Conservation (phyloP, 208 protist species). For the Acanthamoeba triangularis region DNA sequence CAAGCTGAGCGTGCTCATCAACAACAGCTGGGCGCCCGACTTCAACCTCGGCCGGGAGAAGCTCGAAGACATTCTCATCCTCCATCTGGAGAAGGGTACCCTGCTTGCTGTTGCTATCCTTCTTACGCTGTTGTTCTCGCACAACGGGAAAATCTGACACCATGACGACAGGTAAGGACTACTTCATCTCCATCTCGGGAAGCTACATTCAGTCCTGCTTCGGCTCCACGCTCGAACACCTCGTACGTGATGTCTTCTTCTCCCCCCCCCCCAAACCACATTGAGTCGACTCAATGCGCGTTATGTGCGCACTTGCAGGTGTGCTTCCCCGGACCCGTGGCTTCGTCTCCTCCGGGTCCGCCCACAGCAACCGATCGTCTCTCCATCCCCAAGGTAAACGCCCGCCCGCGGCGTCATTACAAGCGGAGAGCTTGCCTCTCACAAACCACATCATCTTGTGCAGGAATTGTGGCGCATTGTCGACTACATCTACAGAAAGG, state of each 20-base stretch:
- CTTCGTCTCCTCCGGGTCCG: constrained; percentile 3
- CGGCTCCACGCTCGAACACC: constrained; percentile 82
- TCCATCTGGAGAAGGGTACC: constrained; percentile 89
- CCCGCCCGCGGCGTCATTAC: background rate
- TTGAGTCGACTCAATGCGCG: too few species aligned
- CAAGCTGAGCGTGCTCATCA: constrained; percentile 82
- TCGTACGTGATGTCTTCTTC: constrained; percentile 71
- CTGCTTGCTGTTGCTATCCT: too few species aligned
- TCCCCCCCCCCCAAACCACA: too few species aligned
- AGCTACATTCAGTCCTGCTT: constrained; percentile 85
- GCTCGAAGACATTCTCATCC: constrained; percentile 89
- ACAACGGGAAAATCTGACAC: background rate
- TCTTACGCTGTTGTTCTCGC: background rate
- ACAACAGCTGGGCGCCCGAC: constrained; percentile 71
- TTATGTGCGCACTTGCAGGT: constrained; percentile 3
- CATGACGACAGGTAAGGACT: constrained; percentile 70
- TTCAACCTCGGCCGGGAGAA: constrained; percentile 83
- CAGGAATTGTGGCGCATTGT: constrained; percentile 89
- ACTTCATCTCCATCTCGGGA: constrained; percentile 83
- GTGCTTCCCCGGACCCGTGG: constrained; percentile 76
- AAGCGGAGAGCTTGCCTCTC: background rate
- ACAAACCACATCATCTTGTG: background rate
- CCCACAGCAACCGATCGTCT: constrained; percentile 24
- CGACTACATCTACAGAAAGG: constrained; percentile 86
- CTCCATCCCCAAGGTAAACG: constrained; percentile 76